A percentile compares a stretch with the other conserved stretches of the same genome.
Conservation (phyloP, 164 flowering plant species). For the Taxillus chinensis region DNA sequence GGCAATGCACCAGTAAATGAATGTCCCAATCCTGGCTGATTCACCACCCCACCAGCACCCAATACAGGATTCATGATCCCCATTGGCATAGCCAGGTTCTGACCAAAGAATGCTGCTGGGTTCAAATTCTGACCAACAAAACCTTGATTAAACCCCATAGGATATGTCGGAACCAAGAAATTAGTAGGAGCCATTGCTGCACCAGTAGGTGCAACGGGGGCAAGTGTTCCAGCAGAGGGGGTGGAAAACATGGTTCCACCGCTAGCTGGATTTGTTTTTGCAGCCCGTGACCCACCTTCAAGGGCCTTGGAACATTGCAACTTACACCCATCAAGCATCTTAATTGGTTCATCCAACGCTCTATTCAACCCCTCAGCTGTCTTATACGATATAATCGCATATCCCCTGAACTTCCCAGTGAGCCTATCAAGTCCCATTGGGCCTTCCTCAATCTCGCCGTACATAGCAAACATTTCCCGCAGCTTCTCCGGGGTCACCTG, state of each 20-base stretch:
- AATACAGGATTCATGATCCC: constrained; percentile 12
- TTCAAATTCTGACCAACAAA: constrained; percentile 8
- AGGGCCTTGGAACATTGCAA: constrained; percentile 24
- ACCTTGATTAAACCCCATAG: constrained; percentile 23
- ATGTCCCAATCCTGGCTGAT: constrained; percentile 7
- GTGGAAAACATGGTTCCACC: neutral
- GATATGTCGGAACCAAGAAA: neutral
- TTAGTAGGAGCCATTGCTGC: constrained; percentile 2
- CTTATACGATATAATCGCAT: constrained; percentile 29
- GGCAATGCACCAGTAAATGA: constrained; percentile 15
- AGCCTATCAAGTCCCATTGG: constrained; percentile 24
- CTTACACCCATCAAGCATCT: constrained; percentile 24
- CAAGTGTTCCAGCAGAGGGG: neutral
- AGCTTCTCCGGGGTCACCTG: constrained; percentile 21
- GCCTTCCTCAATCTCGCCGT: constrained; percentile 41
- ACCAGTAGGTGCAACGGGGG: neutral
- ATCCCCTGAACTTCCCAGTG: constrained; percentile 34
- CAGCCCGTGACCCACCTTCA: constrained; percentile 2
- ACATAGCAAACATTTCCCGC: constrained; percentile 18
- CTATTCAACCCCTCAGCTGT: constrained; percentile 25
- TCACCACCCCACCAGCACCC: constrained; percentile 3
- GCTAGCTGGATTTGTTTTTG: neutral
- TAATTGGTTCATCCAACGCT: constrained; percentile 33
- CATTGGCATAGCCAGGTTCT: constrained; percentile 16
- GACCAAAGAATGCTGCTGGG: constrained; percentile 16